Evolutionary conservation across 1,139 yeast genomes (phyloP), one percentile per base, ranked within the genome.

Genomic region (Kodamaea ohmeri): DNA sequence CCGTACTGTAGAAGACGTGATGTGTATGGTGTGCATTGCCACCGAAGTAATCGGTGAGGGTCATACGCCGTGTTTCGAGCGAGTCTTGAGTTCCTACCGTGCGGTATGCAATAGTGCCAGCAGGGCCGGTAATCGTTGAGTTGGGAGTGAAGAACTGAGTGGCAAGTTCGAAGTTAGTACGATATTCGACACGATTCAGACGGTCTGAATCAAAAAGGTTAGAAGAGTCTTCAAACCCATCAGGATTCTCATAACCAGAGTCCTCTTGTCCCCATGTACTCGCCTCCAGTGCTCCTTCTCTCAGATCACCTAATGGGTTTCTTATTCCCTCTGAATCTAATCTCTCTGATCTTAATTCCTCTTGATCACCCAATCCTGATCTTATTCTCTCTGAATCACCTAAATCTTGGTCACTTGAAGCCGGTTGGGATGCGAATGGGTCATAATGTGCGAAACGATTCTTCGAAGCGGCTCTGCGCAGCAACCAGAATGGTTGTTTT

Each of bases 21-120:
- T 67, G 69, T 0, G 69, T 56, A 45, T 68, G 73, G 49, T 71
- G 71, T 7, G 60, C 54, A 44, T 71, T 67, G 2, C 75, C 76
- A 36, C 55, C 53, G 42, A 71, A 69, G 49, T 71, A 71, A 45
- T 70, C 72, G 9, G 64, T 58, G 14, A 67, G 45, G 26, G 63
- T 44, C 46, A 68, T 49, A 18, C 55, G 36, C 12, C 57, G 39
- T 18, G 51, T 47, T 26, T 43, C 45, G 36, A 54, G 51, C n/a
- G 63, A 48, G 34, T 59, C 64, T 2, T 29, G 34, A 19, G 4
- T 12, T 0, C 59, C 63, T 7, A 56, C 32, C 17, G 53, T 51
- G 16, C 49, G 40, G 37, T 45, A 60, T 22, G 47, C 48, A 25
- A 56, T 39, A n/a, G 19, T 19, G 4, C 14, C 37, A 2, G 28